Evolutionary conservation across 2,329 filamentous ascomycete genomes (phyloP).

Genomic region (Beauveria pseudobassiana): DNA sequence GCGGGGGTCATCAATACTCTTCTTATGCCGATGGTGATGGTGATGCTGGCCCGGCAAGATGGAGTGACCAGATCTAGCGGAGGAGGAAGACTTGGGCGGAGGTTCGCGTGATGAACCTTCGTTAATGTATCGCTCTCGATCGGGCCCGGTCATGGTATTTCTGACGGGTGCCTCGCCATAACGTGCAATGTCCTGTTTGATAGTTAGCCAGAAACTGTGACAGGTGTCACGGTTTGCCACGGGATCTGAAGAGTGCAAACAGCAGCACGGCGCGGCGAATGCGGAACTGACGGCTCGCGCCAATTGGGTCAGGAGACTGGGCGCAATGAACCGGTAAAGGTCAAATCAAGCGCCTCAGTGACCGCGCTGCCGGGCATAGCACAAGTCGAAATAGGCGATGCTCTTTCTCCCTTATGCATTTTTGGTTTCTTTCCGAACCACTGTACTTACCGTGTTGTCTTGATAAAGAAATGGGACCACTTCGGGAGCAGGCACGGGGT

Average conservation of each 20-base stretch:
- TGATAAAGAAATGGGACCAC: conserved; percentile 98
- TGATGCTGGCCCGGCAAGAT: conserved; percentile 43
- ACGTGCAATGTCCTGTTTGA: conserved; percentile 59
- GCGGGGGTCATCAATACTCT: conserved; percentile 59
- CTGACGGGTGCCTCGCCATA: conserved; percentile 73
- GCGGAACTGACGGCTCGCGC: conserved; percentile 5
- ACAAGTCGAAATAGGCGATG: conserved; percentile 17
- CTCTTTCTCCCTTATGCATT: not conserved
- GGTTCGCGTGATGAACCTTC: conserved; percentile 39
- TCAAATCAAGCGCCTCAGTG: conserved; percentile 2
- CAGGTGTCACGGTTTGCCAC: conserved; percentile 7
- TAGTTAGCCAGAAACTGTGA: conserved; percentile 16
- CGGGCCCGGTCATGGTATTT: conserved; percentile 59
- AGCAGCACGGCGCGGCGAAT: not conserved
- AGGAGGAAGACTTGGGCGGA: conserved; percentile 56
- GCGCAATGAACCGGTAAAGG: conserved; percentile 9
- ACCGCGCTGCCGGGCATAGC: not conserved
- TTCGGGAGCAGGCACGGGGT: conserved; percentile 83
- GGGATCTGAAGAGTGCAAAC: not conserved
- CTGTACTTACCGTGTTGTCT: conserved; percentile 56
- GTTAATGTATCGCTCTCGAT: conserved; percentile 58
- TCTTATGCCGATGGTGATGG: conserved; percentile 52
- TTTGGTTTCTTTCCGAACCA: not conserved
- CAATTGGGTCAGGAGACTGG: not conserved
- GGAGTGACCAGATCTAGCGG: conserved; percentile 50